A percentile compares a stretch with the other conserved stretches of the same genome.
Conservation (phyloP, 371 early-diverging fungal genomes). For the Haplosporangium sp. region DNA sequence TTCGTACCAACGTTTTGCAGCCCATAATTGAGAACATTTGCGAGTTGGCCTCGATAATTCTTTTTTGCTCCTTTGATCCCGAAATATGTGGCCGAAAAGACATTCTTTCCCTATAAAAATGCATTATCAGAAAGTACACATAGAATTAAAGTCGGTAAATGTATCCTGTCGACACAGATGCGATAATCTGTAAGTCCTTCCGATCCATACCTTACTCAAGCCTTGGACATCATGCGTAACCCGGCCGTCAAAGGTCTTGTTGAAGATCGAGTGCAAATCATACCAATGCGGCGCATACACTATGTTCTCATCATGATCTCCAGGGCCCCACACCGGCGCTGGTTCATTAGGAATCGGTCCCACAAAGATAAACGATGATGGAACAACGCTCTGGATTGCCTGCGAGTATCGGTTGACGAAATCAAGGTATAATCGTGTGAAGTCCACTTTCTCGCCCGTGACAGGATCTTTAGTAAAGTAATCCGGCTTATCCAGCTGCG, state of each 20-base stretch:
- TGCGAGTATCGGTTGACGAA: conserved; percentile 70
- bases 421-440: conserved; percentile 77
- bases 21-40: conserved; percentile 73
- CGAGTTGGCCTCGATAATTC: conserved; percentile 81
- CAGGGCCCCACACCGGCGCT: conserved; percentile 69
- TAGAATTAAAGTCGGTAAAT: no score
- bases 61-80: conserved; percentile 79
- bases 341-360: conserved; percentile 84
- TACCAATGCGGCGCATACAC: conserved; percentile 92
- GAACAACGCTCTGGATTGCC: conserved; percentile 68
- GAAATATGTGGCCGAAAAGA: conserved; percentile 81
- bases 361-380: conserved; percentile 71
- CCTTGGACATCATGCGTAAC: conserved; percentile 84
- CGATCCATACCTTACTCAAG: conserved; percentile 66
- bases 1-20: conserved; percentile 70
- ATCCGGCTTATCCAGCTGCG: conserved; percentile 65
- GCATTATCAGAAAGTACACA: no score
- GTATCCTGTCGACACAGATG: no score
- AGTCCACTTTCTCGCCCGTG: conserved; percentile 65
- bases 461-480: conserved; percentile 78
- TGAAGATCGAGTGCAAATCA: conserved; percentile 79
- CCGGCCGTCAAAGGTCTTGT: conserved; percentile 77
- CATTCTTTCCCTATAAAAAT: conserved; percentile 71
- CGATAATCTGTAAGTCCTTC: no score
- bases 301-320: conserved; percentile 68